phyloP scores from a whole-genome alignment of 495 filamentous ascomycete species.

The Umbilicaria muhlenbergii region DNA sequence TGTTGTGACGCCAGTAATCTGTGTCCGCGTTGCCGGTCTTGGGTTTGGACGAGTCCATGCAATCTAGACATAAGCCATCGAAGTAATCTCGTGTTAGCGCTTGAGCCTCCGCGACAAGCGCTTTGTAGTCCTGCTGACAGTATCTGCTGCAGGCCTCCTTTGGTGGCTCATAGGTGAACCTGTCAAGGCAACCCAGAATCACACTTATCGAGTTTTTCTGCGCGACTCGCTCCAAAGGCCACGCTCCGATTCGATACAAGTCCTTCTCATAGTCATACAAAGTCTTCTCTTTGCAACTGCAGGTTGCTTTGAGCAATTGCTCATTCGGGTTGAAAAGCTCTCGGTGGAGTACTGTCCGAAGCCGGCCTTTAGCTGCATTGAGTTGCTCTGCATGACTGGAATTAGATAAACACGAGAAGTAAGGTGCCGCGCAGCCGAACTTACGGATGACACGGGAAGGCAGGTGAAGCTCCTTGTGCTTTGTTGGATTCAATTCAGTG shows the following conservation, averaged over 20 bases:
- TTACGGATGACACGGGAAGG: constrained; percentile 7
- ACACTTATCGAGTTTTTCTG: neutral
- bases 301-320: neutral
- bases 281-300: constrained; percentile 3
- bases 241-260: neutral
- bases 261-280: constrained; percentile 4
- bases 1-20: constrained; percentile 13
- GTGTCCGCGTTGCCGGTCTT: constrained; percentile 8
- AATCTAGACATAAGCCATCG: constrained; percentile 18
- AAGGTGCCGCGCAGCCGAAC: neutral
- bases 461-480: constrained; percentile 1
- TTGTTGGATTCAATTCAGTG: constrained; percentile 1
- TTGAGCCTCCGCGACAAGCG: neutral
- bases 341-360: constrained; percentile 12
- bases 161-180: constrained; percentile 1
- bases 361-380: constrained; percentile 16
- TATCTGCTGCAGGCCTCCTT: neutral
- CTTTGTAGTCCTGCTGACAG: constrained; percentile 3
- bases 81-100: constrained; percentile 3
- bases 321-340: constrained; percentile 5
- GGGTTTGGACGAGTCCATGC: constrained; percentile 11
- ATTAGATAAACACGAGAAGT: neutral
- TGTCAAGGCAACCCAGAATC: neutral
- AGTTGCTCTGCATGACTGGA: constrained; percentile 12
- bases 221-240: constrained; percentile 7